These are phyloP conservation scores for Meyerozyma carpophila DNA, from an alignment of 1,139 yeast species.

Conservation along the genomic window DNA sequence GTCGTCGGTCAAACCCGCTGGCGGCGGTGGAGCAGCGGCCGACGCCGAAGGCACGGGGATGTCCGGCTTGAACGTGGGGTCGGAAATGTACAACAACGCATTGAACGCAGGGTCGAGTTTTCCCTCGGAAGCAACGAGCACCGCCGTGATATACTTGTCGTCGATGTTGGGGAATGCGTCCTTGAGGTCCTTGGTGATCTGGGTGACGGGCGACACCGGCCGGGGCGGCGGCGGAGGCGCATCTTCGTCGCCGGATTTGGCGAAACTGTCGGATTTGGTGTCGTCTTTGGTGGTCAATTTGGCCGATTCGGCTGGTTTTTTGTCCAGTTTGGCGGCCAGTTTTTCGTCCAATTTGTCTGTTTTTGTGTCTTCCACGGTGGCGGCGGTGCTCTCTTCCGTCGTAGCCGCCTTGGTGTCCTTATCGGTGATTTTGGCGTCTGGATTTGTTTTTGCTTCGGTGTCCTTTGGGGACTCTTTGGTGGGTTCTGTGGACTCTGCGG, in stretches of 20 bases:
- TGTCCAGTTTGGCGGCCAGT: no score
- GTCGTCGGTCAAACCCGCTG: slow-evolving; percentile 53
- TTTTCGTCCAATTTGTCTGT: neutral
- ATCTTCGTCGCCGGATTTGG: slow-evolving; percentile 13
- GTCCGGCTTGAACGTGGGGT: slow-evolving; percentile 66
- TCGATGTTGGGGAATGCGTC: slow-evolving; percentile 83
- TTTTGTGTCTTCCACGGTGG: slow-evolving; percentile 3
- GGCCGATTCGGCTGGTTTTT: no score
- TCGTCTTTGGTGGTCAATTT: no score
- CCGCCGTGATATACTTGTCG: slow-evolving; percentile 65
- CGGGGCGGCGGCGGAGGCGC: slow-evolving; percentile 75
- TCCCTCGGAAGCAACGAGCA: slow-evolving; percentile 81
- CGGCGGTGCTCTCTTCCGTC: neutral
- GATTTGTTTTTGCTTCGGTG: neutral
- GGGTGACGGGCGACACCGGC: slow-evolving; percentile 54
- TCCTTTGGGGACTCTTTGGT: slow-evolving; percentile 3
- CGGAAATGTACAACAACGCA: slow-evolving; percentile 76
- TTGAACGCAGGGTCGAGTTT: slow-evolving; percentile 80
- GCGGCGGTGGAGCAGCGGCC: slow-evolving; percentile 4
- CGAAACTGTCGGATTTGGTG: no score
- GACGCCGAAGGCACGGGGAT: slow-evolving; percentile 36
- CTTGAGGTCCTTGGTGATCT: slow-evolving; percentile 50
- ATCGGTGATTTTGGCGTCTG: neutral
- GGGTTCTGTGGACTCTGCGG: slow-evolving; percentile 3
- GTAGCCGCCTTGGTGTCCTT: slow-evolving; percentile 5